Conservation (phyloP, 805 yeast genomes). For the Pichia ethanolica region DNA sequence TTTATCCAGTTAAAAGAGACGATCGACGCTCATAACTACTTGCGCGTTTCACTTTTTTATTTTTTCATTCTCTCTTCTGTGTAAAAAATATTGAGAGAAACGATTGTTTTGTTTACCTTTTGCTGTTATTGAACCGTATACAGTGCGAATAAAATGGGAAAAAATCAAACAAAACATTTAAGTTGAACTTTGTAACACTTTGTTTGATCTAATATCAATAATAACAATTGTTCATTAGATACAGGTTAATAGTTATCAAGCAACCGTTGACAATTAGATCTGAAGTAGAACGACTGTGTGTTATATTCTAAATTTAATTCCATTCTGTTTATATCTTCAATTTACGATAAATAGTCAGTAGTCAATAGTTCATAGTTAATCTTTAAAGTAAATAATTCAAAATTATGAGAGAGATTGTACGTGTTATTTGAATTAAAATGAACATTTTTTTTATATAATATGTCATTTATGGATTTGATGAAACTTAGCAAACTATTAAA, state of each 20-base stretch:
- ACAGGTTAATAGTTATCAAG: too few relatives aligned
- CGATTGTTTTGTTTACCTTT: not conserved
- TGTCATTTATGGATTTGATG: too few relatives aligned
- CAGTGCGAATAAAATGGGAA: slow-evolving; percentile 4
- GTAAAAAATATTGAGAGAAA: too few relatives aligned
- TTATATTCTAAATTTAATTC: too few relatives aligned
- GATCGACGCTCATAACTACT: too few relatives aligned
- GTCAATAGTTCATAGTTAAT: not conserved
- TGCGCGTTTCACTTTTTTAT: slow-evolving; percentile 1
- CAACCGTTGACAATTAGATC: too few relatives aligned
- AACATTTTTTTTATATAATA: too few relatives aligned
- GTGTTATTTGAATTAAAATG: slow-evolving; percentile 6
- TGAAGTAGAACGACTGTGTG: too few relatives aligned
- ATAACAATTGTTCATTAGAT: too few relatives aligned
- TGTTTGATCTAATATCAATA: not conserved
- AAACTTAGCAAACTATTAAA: too few relatives aligned
- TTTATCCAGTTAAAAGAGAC: too few relatives aligned
- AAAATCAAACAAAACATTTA: slow-evolving; percentile 3
- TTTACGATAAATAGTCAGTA: too few relatives aligned
- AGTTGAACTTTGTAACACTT: not conserved
- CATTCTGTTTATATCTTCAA: not conserved
- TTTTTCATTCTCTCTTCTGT: not conserved
- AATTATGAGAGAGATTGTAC: slow-evolving; percentile 28
- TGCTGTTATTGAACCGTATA: not conserved
- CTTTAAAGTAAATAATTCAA: not conserved